Evolutionary conservation across 345 rosid genomes (phyloP), one percentile per base, ranked within the genome.

Genomic region (Rhodomyrtus tomentosa): DNA sequence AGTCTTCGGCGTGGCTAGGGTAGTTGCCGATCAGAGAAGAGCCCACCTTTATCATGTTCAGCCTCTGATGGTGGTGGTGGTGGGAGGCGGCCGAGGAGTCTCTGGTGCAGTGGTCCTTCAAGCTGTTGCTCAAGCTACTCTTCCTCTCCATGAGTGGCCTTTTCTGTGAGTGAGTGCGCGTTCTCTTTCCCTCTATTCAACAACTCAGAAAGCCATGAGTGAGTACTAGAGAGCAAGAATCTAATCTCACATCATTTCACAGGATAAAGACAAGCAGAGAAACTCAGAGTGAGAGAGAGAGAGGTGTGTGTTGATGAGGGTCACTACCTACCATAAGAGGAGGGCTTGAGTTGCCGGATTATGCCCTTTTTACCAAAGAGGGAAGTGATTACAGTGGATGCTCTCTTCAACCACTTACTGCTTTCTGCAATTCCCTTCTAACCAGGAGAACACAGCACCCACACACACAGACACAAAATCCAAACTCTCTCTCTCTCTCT

Each of bases 141-240:
- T 56, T 90, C 82, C 86, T 87, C 90, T 91, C 95, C 96, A 91
- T 90, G 84, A n/a, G 25, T 81, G 80, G n/a, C 25, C 29, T 20
- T 84, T 55, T 49, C 49, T 86, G 85, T 82, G 74, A n/a, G n/a
- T 29, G 27, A 2, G 50, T 40, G 48, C 27, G 59, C 9, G n/a
- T 7, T 29, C 32, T 38, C 52, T 81, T n/a, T 54, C 42, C 56
- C 83, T 50, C 52, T 14, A 81, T 59, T 83, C 13, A 85, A 68
- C 45, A 68, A 68, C 79, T 68, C 79, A 68, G 79, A 68, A 68
- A 36, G 25, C 79, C 10, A 36, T 68, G 8, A 68, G 79, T 68
- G 79, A 68, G 79, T 36, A 36, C 45, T 36, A 20, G 45, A 68
- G 40, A 68, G 79, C 45, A 36, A 68, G 79, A 68, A 68, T 68